Evolutionary conservation across 1,284 basidiomycete species (phyloP), one percentile per base, ranked within the genome.

Genomic region (Coniferiporia weirii): DNA sequence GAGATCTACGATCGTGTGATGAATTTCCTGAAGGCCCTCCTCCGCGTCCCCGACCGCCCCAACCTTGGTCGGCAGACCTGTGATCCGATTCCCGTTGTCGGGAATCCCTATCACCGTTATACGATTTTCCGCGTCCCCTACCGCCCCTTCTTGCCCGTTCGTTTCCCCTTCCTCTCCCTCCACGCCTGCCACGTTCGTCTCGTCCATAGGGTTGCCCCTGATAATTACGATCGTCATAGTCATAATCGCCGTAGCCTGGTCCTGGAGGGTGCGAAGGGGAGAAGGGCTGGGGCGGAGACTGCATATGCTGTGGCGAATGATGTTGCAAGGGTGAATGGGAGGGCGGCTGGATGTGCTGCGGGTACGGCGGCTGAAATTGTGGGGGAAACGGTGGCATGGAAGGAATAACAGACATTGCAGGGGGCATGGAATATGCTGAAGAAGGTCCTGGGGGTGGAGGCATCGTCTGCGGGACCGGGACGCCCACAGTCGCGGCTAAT

Each of bases 31-130:
- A 19, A 7, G 10, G n/a, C 34, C 61, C 55, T 27, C 61, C 54
- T 22, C 63, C 60, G 32, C 64, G 50, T 8, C 59, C 62, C 46
- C 65, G 56, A 15, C 60, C 64, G 13, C 61, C 54, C 61, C 64
- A 61, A 19, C 61, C 64, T 32, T 36, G 36, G 32, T 56, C 49
- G 12, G 50, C 43, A 19, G 50, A 19, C 6, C 36, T 27, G 8
- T 36, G 40, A 52, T 52, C 40, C 19, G 32, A 15, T n/a, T 52
- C 50, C 13, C 36, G 27, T 45, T 38, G 22, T 27, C 57, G 50
- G 10, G n/a, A 20, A 22, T 43, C 44, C 19, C 46, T 58, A 15
- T 58, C 52, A 20, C 45, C 57, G 13, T 46, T 20, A 19, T 35
- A 53, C 8, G 51, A 32, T 34, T 47, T 58, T 36, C 56, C 56